A percentile compares a stretch with the other conserved stretches of the same genome.
These are phyloP conservation scores for Xylaria nigripes DNA, from an alignment of 495 filamentous ascomycete species.

Conservation along the genomic window DNA sequence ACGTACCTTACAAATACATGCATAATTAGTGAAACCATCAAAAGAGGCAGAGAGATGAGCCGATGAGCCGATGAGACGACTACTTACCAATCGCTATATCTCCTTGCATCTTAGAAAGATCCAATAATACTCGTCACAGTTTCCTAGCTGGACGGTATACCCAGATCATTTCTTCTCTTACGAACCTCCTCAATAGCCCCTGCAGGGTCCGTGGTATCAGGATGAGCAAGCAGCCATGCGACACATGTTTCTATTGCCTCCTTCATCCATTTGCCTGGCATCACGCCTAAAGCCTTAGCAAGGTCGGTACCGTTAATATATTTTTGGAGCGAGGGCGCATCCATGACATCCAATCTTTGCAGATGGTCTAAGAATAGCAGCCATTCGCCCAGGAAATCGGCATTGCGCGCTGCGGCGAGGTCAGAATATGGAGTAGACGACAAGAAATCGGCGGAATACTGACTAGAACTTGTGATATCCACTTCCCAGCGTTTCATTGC, in stretches of 20 bases:
- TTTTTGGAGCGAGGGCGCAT: slow-evolving; percentile 46
- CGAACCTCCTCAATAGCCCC: slow-evolving; percentile 59
- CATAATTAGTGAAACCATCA: neutral
- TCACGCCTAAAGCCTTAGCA: slow-evolving; percentile 47
- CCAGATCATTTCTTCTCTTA: slow-evolving; percentile 47
- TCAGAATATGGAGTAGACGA: slow-evolving; percentile 2
- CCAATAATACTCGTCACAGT: neutral
- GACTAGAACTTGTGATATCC: slow-evolving; percentile 1
- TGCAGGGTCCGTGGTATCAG: slow-evolving; percentile 49
- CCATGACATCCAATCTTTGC: slow-evolving; percentile 40
- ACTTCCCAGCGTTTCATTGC: slow-evolving; percentile 33
- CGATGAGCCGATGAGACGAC: neutral
- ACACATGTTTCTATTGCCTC: slow-evolving; percentile 62
- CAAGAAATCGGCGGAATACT: neutral
- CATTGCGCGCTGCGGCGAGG: slow-evolving; percentile 18
- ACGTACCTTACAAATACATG: too few species aligned
- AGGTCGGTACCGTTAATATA: slow-evolving; percentile 61
- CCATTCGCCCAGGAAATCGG: slow-evolving; percentile 41
- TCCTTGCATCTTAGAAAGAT: slow-evolving; percentile 9
- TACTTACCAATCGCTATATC: neutral
- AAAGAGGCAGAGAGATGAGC: neutral
- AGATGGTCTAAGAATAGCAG: slow-evolving; percentile 49
- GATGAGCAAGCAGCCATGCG: slow-evolving; percentile 80
- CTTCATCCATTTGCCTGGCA: slow-evolving; percentile 72
- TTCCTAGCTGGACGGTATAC: slow-evolving; percentile 28